phyloP scores from a whole-genome alignment of 352 stramenopile species.

The Blastocystis sp. region DNA sequence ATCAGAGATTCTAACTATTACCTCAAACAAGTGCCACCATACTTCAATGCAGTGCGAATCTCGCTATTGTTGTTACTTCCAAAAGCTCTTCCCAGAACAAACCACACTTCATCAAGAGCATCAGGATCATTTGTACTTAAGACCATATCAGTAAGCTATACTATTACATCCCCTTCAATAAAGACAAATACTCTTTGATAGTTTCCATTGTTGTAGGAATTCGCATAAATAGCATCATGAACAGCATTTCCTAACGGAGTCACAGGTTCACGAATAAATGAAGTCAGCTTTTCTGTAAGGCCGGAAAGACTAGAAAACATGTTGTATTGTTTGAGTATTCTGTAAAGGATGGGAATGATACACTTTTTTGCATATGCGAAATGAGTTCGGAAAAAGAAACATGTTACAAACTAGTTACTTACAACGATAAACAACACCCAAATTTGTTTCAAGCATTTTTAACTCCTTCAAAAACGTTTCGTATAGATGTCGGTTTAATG shows the following conservation, averaged over 20 bases:
- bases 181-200: conserved; percentile 23
- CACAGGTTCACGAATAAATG: conserved; percentile 60
- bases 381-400: no score
- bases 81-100: conserved; percentile 44
- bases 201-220: conserved; percentile 9
- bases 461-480: no score
- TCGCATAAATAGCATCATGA: conserved; percentile 57
- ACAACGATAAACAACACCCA: no score
- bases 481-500: no score
- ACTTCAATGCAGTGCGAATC: conserved; percentile 42
- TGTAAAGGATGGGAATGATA: neutral
- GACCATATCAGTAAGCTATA: conserved; percentile 62
- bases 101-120: conserved; percentile 61
- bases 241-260: conserved; percentile 59
- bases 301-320: conserved; percentile 61
- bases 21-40: neutral
- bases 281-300: conserved; percentile 50
- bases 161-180: neutral
- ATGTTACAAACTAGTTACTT: no score
- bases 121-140: conserved; percentile 47
- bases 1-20: conserved; percentile 38
- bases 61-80: conserved; percentile 27
- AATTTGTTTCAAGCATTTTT: no score
- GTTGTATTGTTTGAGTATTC: neutral
- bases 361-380: conserved; percentile 52